Base-by-base conservation (phyloP, 331 rosid genomes). In the Quercus lobata region DNA sequence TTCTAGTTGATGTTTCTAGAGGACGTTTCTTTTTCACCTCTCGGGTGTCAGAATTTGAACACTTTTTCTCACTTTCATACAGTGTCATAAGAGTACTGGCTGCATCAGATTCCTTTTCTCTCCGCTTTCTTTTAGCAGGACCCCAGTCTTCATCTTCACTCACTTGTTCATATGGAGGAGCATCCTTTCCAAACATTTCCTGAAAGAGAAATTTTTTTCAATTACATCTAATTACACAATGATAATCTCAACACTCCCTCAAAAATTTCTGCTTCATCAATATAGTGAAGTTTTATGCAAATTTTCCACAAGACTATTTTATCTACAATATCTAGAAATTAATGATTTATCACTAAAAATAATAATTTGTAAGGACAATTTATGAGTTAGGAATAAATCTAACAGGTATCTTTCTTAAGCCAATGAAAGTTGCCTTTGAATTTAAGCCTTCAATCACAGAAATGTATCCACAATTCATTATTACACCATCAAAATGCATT, bases 121-220 rank as follows among this genome's bases (percentile, higher is more conserved):
- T 87, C 75, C 95, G 84, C 85, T 78, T 91, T 80, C 89, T 90
- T 90, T 90, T 94, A 52, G 78, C 76, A 75, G 97, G 97, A 73
- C 97, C 98, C 98, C 98, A 92, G 71, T 94, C 98, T 84, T 94
- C 98, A 82, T 94, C 98, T 63, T 91, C 97, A 83, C 97, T 94
- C 69, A 84, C 87, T 88, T 86, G 92, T 81, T 94, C 98, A 57
- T 68, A 79, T 53, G 86, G 77, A 37, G 84, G 89, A 76, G 83
- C 97, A 79, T 92, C 97, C 87, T 91, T 94, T 74, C 98, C 98
- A 87, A 94, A 94, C 98, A 94, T 94, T 90, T 94, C 98, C 97
- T 94, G 57, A 9, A 22, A 24, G 41, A 54, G 81, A 70, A 71
- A 74, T 9, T 41, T 41, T 9, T 9, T 41, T 41, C 54, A 61